Base-by-base conservation (phyloP, 2,329 filamentous ascomycete species). In the Purpureocillium takamizusanense region DNA sequence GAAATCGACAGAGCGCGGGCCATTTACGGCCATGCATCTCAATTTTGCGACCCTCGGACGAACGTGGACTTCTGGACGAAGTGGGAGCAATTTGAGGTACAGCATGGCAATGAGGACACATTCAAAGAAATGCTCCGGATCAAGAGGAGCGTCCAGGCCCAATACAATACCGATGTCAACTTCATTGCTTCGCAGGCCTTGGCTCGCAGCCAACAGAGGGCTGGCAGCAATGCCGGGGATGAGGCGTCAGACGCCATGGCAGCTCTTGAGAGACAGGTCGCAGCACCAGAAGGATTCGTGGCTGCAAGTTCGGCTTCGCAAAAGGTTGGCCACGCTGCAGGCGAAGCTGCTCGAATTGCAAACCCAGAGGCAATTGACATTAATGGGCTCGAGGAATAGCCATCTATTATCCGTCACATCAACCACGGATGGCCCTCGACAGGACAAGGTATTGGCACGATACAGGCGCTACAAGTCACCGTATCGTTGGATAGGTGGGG, bases 51-150 rank as follows among this genome's bases (percentile, higher is more conserved):
- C 60, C 92, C 92, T 8, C 75, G 94, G 38, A 94, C 87, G 12
- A 88, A 86, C 49, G 81, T 85, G 7, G 79, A 76, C 13, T 98
- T 97, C 65, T 98, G 94, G 94, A 74, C 81, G 51, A 94, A 90
- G 59, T 98, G 92, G 92, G 92, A 98, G 62, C 74, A 81, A 39
- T 98, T 98, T 61, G 94, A 98, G 63, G 88, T 97, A 16, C 85
- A 94, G 59, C 92, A 98, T 56, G 92, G 92, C 47, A 98, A 98
- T 63, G 94, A 98, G 60, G 92, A 98, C 60, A 98, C 94, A 0
- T 98, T 94, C 73, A 95, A 95, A 68, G 92, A 98, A 60, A 98
- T 98, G 92, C 72, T 97, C 45, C 82, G 92, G 23, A 88, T 98
- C 70, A 98, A 97, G 72, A 74, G 92, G 57, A 95, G 87, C 61